Evolutionary conservation across 352 stramenopile genomes (phyloP).

Genomic region (Pythium aristosporum): DNA sequence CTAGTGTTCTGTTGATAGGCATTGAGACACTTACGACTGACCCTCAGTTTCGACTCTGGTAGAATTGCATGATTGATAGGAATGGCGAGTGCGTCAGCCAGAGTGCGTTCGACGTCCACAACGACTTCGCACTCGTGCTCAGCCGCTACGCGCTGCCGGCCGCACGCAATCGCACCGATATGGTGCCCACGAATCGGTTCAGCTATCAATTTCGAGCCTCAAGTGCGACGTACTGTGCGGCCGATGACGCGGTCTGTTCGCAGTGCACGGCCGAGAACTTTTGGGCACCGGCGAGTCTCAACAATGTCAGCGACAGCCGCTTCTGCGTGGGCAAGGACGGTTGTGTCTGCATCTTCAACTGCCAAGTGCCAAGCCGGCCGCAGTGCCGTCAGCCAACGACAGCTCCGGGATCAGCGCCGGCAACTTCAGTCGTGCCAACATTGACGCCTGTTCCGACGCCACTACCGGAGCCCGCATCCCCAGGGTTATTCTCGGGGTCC

Average conservation of each 20-base stretch:
- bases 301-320: not conserved
- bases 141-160: not conserved
- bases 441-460: not conserved
- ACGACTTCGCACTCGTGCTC: not conserved
- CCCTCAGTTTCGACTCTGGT: no score
- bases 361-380: not conserved
- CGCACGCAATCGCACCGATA: not conserved
- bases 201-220: not conserved
- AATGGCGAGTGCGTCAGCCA: not conserved
- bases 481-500: no score
- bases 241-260: constrained; percentile 1
- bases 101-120: not conserved
- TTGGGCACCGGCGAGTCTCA: not conserved
- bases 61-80: constrained; percentile 2
- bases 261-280: not conserved
- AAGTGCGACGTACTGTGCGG: not conserved
- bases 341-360: constrained; percentile 9
- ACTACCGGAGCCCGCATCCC: no score
- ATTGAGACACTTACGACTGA: no score
- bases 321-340: constrained; percentile 10
- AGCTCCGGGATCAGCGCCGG: no score
- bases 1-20: no score
- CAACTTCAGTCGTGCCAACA: no score
- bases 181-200: not conserved
- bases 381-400: no score